Conservation (phyloP, 345 rosid genomes). For the Leavenworthia alabamica region DNA sequence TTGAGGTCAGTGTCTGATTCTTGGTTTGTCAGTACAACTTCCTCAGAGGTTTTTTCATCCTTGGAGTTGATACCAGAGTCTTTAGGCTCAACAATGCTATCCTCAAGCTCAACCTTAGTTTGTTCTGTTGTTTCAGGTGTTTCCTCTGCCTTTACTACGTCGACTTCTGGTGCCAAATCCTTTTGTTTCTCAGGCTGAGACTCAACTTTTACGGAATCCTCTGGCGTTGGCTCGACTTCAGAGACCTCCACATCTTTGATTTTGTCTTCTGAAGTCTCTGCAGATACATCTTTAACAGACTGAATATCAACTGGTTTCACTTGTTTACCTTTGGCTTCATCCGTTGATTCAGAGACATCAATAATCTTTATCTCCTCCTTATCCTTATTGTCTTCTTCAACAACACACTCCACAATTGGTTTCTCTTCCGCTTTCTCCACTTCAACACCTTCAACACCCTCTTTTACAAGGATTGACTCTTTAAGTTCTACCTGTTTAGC, state of each 20-base stretch:
- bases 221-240: slow-evolving; percentile 13
- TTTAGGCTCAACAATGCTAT: not conserved
- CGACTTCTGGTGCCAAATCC: slow-evolving; percentile 7
- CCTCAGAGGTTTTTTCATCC: slow-evolving; percentile 17
- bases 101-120: slow-evolving; percentile 17
- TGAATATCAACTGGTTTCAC: slow-evolving; percentile 22
- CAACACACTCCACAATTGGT: not conserved
- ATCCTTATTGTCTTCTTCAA: slow-evolving; percentile 8
- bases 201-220: slow-evolving; percentile 10
- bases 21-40: not conserved
- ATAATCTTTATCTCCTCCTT: slow-evolving; percentile 11
- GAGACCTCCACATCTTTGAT: slow-evolving; percentile 10
- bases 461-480: slow-evolving; percentile 11
- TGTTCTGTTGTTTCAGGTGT: slow-evolving; percentile 8
- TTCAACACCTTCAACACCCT: not conserved
- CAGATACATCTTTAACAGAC: slow-evolving; percentile 7
- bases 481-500: slow-evolving; percentile 14
- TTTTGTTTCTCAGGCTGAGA: slow-evolving; percentile 13
- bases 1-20: slow-evolving; percentile 6
- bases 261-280: slow-evolving; percentile 1
- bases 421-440: slow-evolving; percentile 15
- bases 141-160: slow-evolving; percentile 17
- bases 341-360: slow-evolving; percentile 6
- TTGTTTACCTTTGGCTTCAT: slow-evolving; percentile 9
- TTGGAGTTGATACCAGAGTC: slow-evolving; percentile 10